Base-by-base conservation (phyloP, 169 alveolate genomes). In the Blepharisma undulans region DNA sequence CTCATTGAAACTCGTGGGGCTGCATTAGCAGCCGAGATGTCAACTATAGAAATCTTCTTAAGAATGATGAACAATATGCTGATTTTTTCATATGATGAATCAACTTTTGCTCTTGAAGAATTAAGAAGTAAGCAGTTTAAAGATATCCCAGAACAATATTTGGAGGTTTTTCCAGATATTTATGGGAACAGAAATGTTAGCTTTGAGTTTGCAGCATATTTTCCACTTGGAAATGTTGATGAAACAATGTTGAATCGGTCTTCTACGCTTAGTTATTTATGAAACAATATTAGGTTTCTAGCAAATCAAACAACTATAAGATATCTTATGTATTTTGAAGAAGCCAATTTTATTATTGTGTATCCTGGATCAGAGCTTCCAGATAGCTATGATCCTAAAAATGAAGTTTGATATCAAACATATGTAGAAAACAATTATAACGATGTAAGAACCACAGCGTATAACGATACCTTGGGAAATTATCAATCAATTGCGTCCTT, bases 91-190 rank as follows among this genome's bases (percentile, higher is more conserved):
- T 82, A 32, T 59, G 16, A 74, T n/a, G 89, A 82, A 82, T 21
- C 25, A 36, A 82, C 89, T 2, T 82, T 36, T 36, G 89, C 89
- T 8, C 48, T 82, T 72, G 89, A 82, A 34, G 8, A 34, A 29
- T 22, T 33, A 30, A 59, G 36, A 21, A 19, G 22, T 19, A 34
- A n/a, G 27, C 34, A 34, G 27, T 82, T 22, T 10, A 1, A 22
- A 22, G 77, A 82, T 6, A n/a, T 82, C 61, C 29, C 29, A 32
- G 22, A 21, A 10, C 18, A 22, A 7, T 22, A 12, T 22, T 3
- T 82, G 27, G 21, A 2, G 34, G 60, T 21, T n/a, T 19, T 12
- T 22, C 27, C 10, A n/a, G 89, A 60, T 4, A 14, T 21, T 1
- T 82, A 82, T 82, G 89, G 89, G 4, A 74, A 82, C 8, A 19